Evolutionary conservation across 805 yeast genomes (phyloP).

Genomic region (Zygotorulaspora danielsina): DNA sequence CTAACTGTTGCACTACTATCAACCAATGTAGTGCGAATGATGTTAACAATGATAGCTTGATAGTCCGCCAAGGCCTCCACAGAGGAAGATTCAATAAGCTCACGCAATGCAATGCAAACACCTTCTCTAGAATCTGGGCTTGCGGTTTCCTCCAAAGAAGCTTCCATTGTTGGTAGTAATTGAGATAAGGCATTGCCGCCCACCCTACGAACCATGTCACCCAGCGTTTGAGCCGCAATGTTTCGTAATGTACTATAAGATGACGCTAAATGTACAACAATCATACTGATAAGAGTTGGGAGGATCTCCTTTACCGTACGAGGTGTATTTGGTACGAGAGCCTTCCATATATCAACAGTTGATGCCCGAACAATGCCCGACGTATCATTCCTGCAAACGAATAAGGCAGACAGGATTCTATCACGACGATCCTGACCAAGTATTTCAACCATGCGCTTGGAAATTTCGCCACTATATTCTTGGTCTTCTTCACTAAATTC

Average conservation of each 20-base stretch:
- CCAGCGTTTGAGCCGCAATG: constrained; percentile 89
- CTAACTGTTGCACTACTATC: constrained; percentile 73
- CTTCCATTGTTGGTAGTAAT: constrained; percentile 78
- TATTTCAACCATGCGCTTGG: constrained; percentile 62
- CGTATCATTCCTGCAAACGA: constrained; percentile 90
- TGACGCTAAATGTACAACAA: constrained; percentile 81
- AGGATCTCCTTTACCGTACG: constrained; percentile 87
- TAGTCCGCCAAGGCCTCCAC: constrained; percentile 56
- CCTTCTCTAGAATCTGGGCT: constrained; percentile 92
- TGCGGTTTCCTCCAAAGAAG: constrained; percentile 49
- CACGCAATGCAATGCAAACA: constrained; percentile 88
- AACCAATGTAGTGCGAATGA: constrained; percentile 73
- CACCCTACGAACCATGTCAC: constrained; percentile 91
- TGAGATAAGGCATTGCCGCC: constrained; percentile 83
- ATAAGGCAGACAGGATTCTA: constrained; percentile 76
- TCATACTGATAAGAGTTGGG: constrained; percentile 73
- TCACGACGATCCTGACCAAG: constrained; percentile 89
- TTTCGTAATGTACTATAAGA: constrained; percentile 70
- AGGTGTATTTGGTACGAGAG: constrained; percentile 93
- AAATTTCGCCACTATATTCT: constrained; percentile 48
- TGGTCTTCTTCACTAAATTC: constrained; percentile 51
- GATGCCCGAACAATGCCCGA: constrained; percentile 83
- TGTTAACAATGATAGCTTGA: constrained; percentile 64
- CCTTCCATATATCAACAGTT: constrained; percentile 94
- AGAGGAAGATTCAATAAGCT: constrained; percentile 72